A percentile compares a stretch with the other conserved stretches of the same genome.
These are phyloP conservation scores for Cyclotella kingstonii DNA, from an alignment of 108 stramenopile species.

Conservation along the genomic window DNA sequence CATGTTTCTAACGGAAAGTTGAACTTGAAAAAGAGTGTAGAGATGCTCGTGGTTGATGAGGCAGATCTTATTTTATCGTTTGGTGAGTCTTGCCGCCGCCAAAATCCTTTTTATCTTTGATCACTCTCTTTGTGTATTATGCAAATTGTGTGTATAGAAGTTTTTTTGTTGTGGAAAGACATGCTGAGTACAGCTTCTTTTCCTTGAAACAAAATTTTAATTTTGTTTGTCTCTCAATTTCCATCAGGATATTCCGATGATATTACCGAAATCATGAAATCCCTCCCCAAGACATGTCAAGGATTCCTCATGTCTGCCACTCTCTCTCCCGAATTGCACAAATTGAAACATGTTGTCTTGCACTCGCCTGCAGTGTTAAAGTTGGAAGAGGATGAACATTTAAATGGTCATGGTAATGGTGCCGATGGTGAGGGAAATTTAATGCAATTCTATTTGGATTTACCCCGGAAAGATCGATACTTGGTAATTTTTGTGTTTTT, in stretches of 20 bases:
- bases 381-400: slow-evolving; percentile 84
- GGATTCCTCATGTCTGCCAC: slow-evolving; percentile 98
- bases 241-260: slow-evolving; percentile 87
- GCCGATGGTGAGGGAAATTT: slow-evolving; percentile 54
- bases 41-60: slow-evolving; percentile 96
- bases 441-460: slow-evolving; percentile 86
- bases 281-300: slow-evolving; percentile 92
- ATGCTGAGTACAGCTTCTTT: too few species aligned
- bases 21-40: slow-evolving; percentile 59
- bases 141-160: neutral
- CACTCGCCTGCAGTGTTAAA: slow-evolving; percentile 93
- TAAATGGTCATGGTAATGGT: slow-evolving; percentile 17
- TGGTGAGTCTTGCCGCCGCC: slow-evolving; percentile 30
- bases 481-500: slow-evolving; percentile 91
- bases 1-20: slow-evolving; percentile 64
- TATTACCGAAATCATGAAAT: slow-evolving; percentile 78
- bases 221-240: neutral
- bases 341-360: slow-evolving; percentile 90
- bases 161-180: neutral
- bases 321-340: slow-evolving; percentile 86
- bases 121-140: neutral
- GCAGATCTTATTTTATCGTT: slow-evolving; percentile 97
- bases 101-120: neutral
- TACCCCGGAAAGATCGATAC: slow-evolving; percentile 85
- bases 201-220: too few species aligned